Base-by-base conservation (phyloP, 805 yeast genomes). In the Blastobotrys peoriensis region DNA sequence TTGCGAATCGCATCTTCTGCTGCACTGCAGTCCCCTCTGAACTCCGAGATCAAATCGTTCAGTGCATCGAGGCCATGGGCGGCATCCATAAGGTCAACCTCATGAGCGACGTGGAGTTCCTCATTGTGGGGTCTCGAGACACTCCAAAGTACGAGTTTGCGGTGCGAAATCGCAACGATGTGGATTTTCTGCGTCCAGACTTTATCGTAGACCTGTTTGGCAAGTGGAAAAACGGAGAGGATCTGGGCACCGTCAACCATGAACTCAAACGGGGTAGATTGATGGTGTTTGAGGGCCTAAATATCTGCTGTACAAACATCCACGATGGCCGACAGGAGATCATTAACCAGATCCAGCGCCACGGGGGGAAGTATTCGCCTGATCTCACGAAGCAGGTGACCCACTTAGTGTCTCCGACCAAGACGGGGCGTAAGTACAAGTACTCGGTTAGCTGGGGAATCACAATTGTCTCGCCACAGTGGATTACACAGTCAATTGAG, bases 61-160 rank as follows among this genome's bases (percentile, higher is more conserved):
- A 55, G 3, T 63, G 64, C 47, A 63, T 73, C 45, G 53, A 52
- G 40, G 58, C 67, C 5, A 64, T 76, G 56, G 81, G 81, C 4
- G 82, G 80, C 5, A 55, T 47, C 13, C 69, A 66, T 52, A 65
- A 67, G 47, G 59, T 62, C 30, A 75, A 75, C 51, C 62, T 76
- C 48, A 74, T 72, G 72, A 66, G 72, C 41, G 77, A 73, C 58
- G 78, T 74, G 17, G 69, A 65, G 36, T 71, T 68, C 50, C 56
- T 79, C 30, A 62, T 79, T 3, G 82, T 78, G 17, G 83, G 81
- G 3, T 64, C 65, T 36, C 60, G 75, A 36, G 62, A 67, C 47
- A 73, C 82, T 2, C 75, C 70, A 10, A 79, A 79, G 60, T 79
- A 76, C 62, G 63, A 62, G 47, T 78, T 64, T 62, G 73, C 78